Evolutionary conservation across 768 basidiomycete species (phyloP).

Genomic region (Russula lepida): DNA sequence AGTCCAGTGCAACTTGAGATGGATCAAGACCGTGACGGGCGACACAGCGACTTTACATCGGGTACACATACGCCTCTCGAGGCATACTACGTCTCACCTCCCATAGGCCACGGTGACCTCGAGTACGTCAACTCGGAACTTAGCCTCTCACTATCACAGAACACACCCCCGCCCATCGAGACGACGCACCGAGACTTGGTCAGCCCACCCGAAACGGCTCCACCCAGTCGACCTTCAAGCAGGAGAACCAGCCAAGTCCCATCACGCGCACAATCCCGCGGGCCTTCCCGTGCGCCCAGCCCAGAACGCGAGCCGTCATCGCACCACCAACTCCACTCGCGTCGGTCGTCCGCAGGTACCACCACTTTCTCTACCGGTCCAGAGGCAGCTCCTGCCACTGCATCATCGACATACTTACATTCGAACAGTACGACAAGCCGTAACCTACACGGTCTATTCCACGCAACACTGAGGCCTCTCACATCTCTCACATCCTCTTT

Average conservation of each 20-base stretch:
- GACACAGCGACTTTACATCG: constrained; percentile 13
- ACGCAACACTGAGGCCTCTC: constrained; percentile 56
- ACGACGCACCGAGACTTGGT: constrained; percentile 2
- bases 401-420: constrained; percentile 43
- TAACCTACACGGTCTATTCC: constrained; percentile 43
- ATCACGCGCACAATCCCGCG: constrained; percentile 33
- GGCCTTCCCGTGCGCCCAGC: constrained; percentile 45
- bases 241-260: constrained; percentile 23
- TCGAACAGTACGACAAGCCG: constrained; percentile 41
- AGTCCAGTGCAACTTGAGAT: constrained; percentile 30
- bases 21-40: constrained; percentile 17
- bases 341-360: constrained; percentile 23
- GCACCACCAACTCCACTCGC: constrained; percentile 1
- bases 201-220: constrained; percentile 18
- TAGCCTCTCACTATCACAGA: constrained; percentile 49
- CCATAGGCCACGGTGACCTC: constrained; percentile 37
- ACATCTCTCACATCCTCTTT: constrained; percentile 38
- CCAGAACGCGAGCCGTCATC: constrained; percentile 32
- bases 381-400: background rate
- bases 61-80: constrained; percentile 20
- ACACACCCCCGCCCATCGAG: constrained; percentile 29
- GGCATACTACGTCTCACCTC: constrained; percentile 25
- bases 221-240: constrained; percentile 27
- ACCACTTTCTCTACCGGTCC: background rate
- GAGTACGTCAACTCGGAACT: constrained; percentile 86